Base-by-base conservation (phyloP, 345 rosid genomes). In the Eucalyptus erythrocorys region DNA sequence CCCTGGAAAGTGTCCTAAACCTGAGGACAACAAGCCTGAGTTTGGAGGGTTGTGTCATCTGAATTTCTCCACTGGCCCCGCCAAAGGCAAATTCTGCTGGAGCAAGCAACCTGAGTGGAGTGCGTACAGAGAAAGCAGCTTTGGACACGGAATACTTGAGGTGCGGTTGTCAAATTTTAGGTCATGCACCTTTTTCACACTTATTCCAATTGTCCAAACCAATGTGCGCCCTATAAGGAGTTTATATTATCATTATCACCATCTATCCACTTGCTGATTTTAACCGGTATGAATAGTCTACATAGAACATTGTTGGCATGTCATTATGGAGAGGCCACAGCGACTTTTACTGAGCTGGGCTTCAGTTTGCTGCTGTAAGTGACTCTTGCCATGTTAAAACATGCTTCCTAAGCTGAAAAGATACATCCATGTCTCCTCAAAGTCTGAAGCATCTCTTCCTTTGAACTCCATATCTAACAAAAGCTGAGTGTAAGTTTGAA, bases 141-240 rank as follows among this genome's bases (percentile, higher is more conserved):
- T 97, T 88, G 99, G 99, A 47, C 98, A 96, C 91, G 98, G 97
- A 90, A 92, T 94, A 84, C 95, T 97, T 3, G 98, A 96, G 98
- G 99, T 97, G 61, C 14, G 22, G 24, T 87, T 68, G 26, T 50
- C 53, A 85, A n/a, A n/a, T 64, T 11, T 10, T 34, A 66, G 45
- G 26, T 4, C 53, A 14, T 13, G 40, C 16, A 6, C 30, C 30
- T 45, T 61, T 42, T 30, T 43, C 8, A 14, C 88, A 45, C 81
- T 87, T 26, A 3, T n/a, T 15, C 21, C 17, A 64, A 4, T n/a
- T 40, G n/a, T 86, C 34, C 34, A 84, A 49, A 84, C 86, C 48
- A 84, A 27, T 43, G 32, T 49, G n/a, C 34, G 5, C 48, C 34
- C 27, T 47, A 6, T 3, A 49, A 47, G n/a, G 17, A 49, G 48